Evolutionary conservation across 176 grass and related monocot species (phyloP).

Genomic region (Raddia distichophylla): DNA sequence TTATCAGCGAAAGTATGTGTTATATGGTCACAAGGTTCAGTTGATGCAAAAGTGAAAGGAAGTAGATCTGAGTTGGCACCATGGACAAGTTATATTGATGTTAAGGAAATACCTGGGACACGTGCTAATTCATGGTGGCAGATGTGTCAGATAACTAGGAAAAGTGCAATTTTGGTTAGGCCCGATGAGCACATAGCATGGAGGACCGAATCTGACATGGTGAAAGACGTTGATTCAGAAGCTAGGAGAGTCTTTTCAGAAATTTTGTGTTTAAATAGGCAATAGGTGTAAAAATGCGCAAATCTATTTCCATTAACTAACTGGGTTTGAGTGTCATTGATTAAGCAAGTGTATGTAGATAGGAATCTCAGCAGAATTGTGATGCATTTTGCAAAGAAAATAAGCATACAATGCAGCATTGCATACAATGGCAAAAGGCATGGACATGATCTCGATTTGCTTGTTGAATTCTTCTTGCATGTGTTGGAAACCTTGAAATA

Average conservation of each 20-base stretch:
- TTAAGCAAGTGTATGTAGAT: background rate
- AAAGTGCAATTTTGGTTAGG: constrained; percentile 72
- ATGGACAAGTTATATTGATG: constrained; percentile 69
- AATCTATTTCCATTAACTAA: constrained; percentile 3
- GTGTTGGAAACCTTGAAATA: background rate
- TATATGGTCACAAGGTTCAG: constrained; percentile 71
- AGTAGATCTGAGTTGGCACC: constrained; percentile 49
- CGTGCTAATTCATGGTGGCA: constrained; percentile 77
- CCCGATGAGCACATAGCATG: constrained; percentile 96
- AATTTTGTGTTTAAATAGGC: constrained; percentile 46
- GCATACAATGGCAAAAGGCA: background rate
- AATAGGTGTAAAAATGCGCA: constrained; percentile 13
- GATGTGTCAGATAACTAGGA: constrained; percentile 54
- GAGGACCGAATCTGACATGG: constrained; percentile 53
- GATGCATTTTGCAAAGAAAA: background rate
- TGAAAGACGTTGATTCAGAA: constrained; percentile 45
- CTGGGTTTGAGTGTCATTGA: background rate
- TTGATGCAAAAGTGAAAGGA: constrained; percentile 21
- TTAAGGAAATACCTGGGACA: constrained; percentile 53
- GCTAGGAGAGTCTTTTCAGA: constrained; percentile 57
- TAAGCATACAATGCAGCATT: background rate
- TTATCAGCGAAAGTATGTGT: constrained; percentile 71
- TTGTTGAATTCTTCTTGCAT: constrained; percentile 14
- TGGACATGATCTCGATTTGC: background rate
- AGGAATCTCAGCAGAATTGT: background rate